Conservation (phyloP, 164 flowering plant species). For the Aristolochia fimbriata region DNA sequence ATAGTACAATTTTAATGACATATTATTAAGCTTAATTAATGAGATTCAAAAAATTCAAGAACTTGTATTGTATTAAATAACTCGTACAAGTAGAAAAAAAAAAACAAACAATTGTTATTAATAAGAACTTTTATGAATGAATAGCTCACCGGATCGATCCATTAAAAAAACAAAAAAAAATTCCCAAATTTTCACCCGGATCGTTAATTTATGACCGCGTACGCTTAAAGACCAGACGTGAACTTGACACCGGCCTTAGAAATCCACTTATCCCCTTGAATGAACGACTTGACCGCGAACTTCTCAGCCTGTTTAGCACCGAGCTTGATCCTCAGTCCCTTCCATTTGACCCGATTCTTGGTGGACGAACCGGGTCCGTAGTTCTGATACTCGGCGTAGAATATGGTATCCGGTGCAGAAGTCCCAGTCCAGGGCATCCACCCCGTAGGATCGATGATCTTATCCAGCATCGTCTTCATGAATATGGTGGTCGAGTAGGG, state of each 20-base stretch:
- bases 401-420: constrained; percentile 4
- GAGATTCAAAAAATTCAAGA: not conserved
- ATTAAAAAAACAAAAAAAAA: too few relatives aligned
- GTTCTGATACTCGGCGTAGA: constrained; percentile 3
- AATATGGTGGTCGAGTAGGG: constrained; percentile 2
- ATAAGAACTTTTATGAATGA: too few relatives aligned
- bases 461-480: constrained; percentile 4
- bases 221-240: not conserved
- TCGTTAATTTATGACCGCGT: too few relatives aligned
- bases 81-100: too few relatives aligned
- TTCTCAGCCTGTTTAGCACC: not conserved
- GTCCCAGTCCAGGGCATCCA: constrained; percentile 8
- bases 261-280: constrained; percentile 1
- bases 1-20: too few relatives aligned
- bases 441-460: not conserved
- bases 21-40: too few relatives aligned
- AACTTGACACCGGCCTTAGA: not conserved
- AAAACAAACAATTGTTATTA: too few relatives aligned
- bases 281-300: constrained; percentile 2
- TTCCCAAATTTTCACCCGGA: too few relatives aligned
- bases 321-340: not conserved
- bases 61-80: too few relatives aligned
- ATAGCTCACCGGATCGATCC: too few relatives aligned
- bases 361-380: constrained; percentile 6
- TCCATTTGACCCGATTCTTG: constrained; percentile 4